phyloP scores from a whole-genome alignment of 108 stramenopile species.

The Nitzschia sp. region DNA sequence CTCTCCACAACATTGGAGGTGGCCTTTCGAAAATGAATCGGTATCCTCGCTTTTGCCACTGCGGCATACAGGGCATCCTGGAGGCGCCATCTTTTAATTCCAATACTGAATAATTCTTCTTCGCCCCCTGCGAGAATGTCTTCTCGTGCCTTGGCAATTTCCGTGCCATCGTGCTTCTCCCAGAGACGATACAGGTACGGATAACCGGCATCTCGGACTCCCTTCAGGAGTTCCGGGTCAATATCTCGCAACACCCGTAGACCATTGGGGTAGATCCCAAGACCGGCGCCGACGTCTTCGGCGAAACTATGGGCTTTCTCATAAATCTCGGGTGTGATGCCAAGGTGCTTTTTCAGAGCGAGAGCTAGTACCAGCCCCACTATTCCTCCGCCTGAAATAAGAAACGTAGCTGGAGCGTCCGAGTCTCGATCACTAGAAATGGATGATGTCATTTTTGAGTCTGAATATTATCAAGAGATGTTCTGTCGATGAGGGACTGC shows the following conservation, averaged over 20 bases:
- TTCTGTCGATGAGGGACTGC: too few species aligned
- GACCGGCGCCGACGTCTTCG: constrained; percentile 57
- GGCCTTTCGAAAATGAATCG: constrained; percentile 40
- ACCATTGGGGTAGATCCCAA: constrained; percentile 71
- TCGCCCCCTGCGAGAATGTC: constrained; percentile 28
- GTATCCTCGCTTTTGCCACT: constrained; percentile 35
- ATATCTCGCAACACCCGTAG: constrained; percentile 53
- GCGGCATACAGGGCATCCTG: constrained; percentile 53
- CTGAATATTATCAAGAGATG: too few species aligned
- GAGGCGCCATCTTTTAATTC: constrained; percentile 63
- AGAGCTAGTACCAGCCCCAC: constrained; percentile 26
- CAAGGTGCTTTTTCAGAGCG: constrained; percentile 21
- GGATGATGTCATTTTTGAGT: too few species aligned
- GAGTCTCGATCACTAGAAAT: too few species aligned
- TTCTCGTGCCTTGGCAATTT: constrained; percentile 60
- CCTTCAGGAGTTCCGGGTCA: constrained; percentile 30
- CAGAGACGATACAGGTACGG: constrained; percentile 59
- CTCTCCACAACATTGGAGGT: background rate
- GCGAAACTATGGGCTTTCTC: constrained; percentile 22
- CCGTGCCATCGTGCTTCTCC: constrained; percentile 65
- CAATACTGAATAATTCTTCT: constrained; percentile 43
- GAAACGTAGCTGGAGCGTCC: background rate
- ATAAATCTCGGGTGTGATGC: constrained; percentile 25
- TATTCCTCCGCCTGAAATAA: constrained; percentile 26
- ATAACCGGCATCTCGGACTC: constrained; percentile 43